Evolutionary conservation across 257 asterid genomes (phyloP).

Genomic region (Henckelia pumila): DNA sequence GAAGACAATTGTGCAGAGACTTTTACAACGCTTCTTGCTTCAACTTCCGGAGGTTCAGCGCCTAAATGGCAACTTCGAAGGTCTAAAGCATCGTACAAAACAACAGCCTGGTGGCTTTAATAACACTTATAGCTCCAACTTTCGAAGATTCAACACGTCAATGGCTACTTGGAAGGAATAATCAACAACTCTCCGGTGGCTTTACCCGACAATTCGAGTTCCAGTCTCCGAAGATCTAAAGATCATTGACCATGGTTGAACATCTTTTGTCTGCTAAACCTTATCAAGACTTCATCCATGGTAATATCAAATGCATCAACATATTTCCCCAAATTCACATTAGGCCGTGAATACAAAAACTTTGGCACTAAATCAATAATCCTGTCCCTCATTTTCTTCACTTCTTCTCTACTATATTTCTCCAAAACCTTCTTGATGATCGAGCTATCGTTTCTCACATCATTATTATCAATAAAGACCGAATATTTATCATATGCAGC

Average conservation of each 20-base stretch:
- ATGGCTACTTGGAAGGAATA: neutral
- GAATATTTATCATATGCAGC: conserved; percentile 29
- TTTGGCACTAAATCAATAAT: conserved; percentile 35
- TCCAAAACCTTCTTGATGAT: conserved; percentile 24
- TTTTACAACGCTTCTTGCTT: neutral
- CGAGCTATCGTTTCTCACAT: conserved; percentile 42
- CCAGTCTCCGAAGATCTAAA: neutral
- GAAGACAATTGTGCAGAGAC: neutral
- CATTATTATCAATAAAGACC: conserved; percentile 39
- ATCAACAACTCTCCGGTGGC: neutral
- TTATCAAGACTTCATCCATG: conserved; percentile 45
- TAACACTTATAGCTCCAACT: neutral
- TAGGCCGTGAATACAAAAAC: conserved; percentile 39
- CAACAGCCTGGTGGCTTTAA: neutral
- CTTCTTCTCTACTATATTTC: conserved; percentile 28
- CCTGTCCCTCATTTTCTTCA: conserved; percentile 36
- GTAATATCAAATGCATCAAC: conserved; percentile 45
- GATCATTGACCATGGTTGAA: neutral
- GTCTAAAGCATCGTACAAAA: neutral
- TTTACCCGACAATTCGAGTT: too few relatives aligned
- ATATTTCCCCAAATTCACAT: conserved; percentile 23
- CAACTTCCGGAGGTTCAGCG: neutral
- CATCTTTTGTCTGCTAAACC: conserved; percentile 32
- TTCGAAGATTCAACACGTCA: neutral
- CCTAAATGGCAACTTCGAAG: neutral